A percentile compares a stretch with the other conserved stretches of the same genome.
Evolutionary conservation across 352 stramenopile genomes (phyloP).

Genomic region (Globisporangium lucens): DNA sequence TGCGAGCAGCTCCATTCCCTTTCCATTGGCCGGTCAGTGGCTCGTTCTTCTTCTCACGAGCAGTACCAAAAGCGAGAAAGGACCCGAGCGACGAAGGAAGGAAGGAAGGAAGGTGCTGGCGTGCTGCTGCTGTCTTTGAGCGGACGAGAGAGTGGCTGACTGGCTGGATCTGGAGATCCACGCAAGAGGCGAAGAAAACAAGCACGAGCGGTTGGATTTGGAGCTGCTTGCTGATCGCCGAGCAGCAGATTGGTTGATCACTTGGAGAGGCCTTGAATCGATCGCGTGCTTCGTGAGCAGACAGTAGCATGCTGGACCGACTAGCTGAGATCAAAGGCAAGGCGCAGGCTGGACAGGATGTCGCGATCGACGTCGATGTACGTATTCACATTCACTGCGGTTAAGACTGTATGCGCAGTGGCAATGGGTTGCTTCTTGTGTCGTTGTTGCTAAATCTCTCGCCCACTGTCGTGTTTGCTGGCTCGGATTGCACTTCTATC

Average conservation of each 20-base stretch:
- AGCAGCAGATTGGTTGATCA: not conserved
- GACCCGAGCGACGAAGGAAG: too few species aligned
- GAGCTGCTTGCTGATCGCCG: not conserved
- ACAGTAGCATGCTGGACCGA: constrained; percentile 53
- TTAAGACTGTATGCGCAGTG: too few species aligned
- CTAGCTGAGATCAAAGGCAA: constrained; percentile 73
- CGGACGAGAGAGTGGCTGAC: too few species aligned
- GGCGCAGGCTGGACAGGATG: constrained; percentile 23
- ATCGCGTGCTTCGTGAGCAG: not conserved
- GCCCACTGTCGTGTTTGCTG: not conserved
- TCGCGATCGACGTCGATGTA: constrained; percentile 70
- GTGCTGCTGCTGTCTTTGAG: not conserved
- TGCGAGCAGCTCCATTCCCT: not conserved
- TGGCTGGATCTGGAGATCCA: not conserved
- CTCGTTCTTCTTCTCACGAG: not conserved
- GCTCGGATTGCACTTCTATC: not conserved
- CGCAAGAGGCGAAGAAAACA: not conserved
- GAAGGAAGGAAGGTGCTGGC: not conserved
- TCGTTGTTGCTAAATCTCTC: not conserved
- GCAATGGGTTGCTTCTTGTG: not conserved
- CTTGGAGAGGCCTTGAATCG: not conserved
- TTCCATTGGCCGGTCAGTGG: too few species aligned
- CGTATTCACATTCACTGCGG: too few species aligned
- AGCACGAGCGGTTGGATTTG: not conserved
- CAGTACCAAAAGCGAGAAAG: not conserved